phyloP scores from a whole-genome alignment of 179 eudicot genomes.

The Kewa caespitosa region DNA sequence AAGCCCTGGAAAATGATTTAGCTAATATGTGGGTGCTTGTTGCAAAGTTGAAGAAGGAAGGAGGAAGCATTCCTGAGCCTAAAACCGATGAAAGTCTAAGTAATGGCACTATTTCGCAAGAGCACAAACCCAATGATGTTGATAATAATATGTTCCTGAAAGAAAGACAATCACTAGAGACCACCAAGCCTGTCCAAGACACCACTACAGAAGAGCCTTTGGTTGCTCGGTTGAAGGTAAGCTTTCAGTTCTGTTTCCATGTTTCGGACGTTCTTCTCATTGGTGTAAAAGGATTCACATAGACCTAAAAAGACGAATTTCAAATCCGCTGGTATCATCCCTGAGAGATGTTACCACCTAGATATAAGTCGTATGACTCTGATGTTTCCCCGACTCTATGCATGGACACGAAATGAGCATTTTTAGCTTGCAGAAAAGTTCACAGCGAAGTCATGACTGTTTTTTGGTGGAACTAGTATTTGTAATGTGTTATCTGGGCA shows the following conservation, averaged over 20 bases:
- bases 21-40: constrained; percentile 99
- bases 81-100: constrained; percentile 31
- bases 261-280: neutral
- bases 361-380: no score
- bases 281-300: no score
- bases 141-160: constrained; percentile 43
- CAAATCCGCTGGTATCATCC: no score
- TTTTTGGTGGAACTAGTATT: no score
- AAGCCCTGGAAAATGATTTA: constrained; percentile 85
- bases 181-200: constrained; percentile 36
- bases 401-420: no score
- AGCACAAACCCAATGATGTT: constrained; percentile 29
- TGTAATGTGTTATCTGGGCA: no score
- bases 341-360: no score
- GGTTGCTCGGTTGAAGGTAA: constrained; percentile 85
- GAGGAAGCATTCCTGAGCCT: constrained; percentile 38
- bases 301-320: no score
- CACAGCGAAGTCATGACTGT: no score
- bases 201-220: constrained; percentile 70
- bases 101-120: constrained; percentile 34
- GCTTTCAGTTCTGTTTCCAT: neutral
- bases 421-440: no score
- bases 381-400: no score
- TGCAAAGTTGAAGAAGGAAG: constrained; percentile 89
- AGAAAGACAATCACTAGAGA: constrained; percentile 46